Base-by-base conservation (phyloP, 2,329 filamentous ascomycete species). In the Macrophomina tecta region DNA sequence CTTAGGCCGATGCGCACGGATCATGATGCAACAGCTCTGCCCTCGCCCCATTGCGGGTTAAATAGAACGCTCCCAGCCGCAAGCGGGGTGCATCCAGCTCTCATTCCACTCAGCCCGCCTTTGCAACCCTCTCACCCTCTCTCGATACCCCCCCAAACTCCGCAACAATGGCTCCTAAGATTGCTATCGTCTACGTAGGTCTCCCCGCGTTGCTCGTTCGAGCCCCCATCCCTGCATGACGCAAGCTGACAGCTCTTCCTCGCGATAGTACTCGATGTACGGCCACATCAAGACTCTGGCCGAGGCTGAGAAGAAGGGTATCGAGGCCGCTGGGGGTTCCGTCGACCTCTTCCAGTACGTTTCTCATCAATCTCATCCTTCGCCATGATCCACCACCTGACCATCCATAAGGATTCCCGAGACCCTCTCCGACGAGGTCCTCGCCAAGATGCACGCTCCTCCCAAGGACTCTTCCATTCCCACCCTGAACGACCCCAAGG, bases 361-460 rank as follows among this genome's bases (percentile, higher is more conserved):
- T 65, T 67, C 38, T 36, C 3, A 23, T 23, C 23, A 23, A 23
- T 23, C 23, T 23, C 23, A 23, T 23, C 23, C 23, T 23, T 23
- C 23, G 23, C 23, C 23, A 23, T 23, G 23, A 23, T 23, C 3
- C 23, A 2, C 23, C 23, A 23, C 23, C 23, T 64, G 58, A 69
- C 68, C 30, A 67, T 69, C 18, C 9, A 8, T 12, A 69, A 91
- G 89, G 78, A 85, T 98, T 77, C 80, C 88, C 65, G 95, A 99
- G 86, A 98, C 95, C 16, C 92, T 99, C 56, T 75, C 91, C 42
- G 75, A 91, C 45, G 94, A 97, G 1, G 90, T 97, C 71, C 87
- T 98, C 67, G 74, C 78, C 72, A 97, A 97, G 88, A 96, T 99
- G 93, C 81, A 96, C 83, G 95, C 95, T 36, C 91, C 93, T 4